A percentile compares a stretch with the other conserved stretches of the same genome.
These are phyloP conservation scores for Artemisia argyi DNA, from an alignment of 129 eudicot genomes.

Conservation along the genomic window DNA sequence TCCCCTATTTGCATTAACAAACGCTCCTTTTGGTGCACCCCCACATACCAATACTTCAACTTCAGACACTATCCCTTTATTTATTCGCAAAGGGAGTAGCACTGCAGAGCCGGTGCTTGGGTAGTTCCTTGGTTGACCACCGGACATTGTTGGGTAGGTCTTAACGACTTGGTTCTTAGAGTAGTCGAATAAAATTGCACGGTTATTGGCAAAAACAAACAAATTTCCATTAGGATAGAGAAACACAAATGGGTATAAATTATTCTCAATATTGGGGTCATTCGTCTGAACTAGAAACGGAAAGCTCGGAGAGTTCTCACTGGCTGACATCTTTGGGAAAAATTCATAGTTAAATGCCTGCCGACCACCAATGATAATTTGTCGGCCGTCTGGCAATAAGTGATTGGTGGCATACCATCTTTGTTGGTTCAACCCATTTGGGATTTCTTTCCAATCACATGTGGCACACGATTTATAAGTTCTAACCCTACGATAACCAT, in stretches of 20 bases:
- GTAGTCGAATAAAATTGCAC: slow-evolving; percentile 60
- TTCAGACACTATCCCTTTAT: slow-evolving; percentile 1
- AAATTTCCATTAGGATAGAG: slow-evolving; percentile 60
- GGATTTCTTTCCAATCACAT: slow-evolving; percentile 61
- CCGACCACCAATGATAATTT: slow-evolving; percentile 69
- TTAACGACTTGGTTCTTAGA: slow-evolving; percentile 34
- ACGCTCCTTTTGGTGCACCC: slow-evolving; percentile 59
- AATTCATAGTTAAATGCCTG: slow-evolving; percentile 54
- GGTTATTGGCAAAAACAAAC: slow-evolving; percentile 69
- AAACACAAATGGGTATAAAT: slow-evolving; percentile 72
- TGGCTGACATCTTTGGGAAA: slow-evolving; percentile 42
- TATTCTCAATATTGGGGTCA: slow-evolving; percentile 55
- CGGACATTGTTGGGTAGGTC: slow-evolving; percentile 60
- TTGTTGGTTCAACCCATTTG: slow-evolving; percentile 19
- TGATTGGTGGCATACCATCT: slow-evolving; percentile 78
- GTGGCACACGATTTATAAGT: slow-evolving; percentile 33
- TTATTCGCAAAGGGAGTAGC: slow-evolving; percentile 53
- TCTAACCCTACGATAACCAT: slow-evolving; percentile 21
- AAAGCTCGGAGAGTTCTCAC: slow-evolving; percentile 24
- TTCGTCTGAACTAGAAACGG: slow-evolving; percentile 49
- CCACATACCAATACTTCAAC: slow-evolving; percentile 73
- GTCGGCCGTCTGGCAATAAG: slow-evolving; percentile 56
- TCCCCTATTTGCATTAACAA: slow-evolving; percentile 31
- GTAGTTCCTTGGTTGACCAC: slow-evolving; percentile 68
- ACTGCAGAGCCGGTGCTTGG: slow-evolving; percentile 82